Evolutionary conservation across 2,329 filamentous ascomycete genomes (phyloP), one percentile per base, ranked within the genome.

Genomic region (Ploettnerulaceae sp.): DNA sequence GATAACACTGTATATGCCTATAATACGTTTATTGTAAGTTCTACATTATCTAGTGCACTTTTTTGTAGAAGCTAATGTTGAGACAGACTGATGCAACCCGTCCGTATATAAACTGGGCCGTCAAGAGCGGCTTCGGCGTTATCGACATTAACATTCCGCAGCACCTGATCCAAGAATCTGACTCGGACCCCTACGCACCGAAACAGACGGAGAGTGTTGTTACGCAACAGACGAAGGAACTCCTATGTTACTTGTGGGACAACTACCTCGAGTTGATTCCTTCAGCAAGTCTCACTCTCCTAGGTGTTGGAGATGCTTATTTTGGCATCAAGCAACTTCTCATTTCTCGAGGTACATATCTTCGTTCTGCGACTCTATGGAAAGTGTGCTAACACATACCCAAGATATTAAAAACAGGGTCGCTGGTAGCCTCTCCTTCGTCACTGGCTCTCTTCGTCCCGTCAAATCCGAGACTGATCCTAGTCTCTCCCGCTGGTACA

Each of bases 131-230:
- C 12, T 95, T 91, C 60, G 88, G 82, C 1, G 80, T 97, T 17
- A 85, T 98, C 58, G 93, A 98, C 64, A 79, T 95, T 48, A 97
- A 97, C 55, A 76, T 98, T 2, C 91, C 91, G 0, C 84, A 83
- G 54, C 80, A 89, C 58, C 73, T 90, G 38, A 51, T 42, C 52
- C 15, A 28, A 2, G 35, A 34, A n/a, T 45, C 32, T 9, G 46
- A 54, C 20, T 41, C 41, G 7, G 37, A 45, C 12, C 34, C 50
- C 1, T 54, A 34, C 20, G 14, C 21, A 0, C 34, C 35, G 1
- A 21, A 67, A 67, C 22, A 76, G 76, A 55, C 74, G 33, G 64
- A 84, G 52, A 71, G 73, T 6, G 65, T 69, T 7, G 61, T 68
- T 49, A 68, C 55, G 56, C 67, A 62, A 45, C 77, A 79, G 64